Percentiles rank a stretch among this genome's conserved stretches.
Conservation (phyloP, 2,329 filamentous ascomycete species). For the Fusarium cicatricum region DNA sequence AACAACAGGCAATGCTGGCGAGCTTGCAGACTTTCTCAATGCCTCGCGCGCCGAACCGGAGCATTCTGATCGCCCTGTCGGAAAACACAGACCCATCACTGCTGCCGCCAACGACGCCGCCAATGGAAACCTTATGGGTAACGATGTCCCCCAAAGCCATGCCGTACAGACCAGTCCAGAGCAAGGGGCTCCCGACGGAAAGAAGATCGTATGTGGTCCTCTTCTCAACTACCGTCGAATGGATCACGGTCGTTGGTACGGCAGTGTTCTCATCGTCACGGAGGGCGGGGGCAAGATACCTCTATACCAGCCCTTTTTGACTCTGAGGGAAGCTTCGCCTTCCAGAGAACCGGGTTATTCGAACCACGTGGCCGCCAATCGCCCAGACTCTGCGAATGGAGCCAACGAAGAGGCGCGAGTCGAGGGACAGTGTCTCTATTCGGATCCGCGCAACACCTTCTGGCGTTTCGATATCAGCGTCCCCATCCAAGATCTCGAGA, state of each 20-base stretch:
- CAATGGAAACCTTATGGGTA: slow-evolving; percentile 11
- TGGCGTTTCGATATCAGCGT: slow-evolving; percentile 90
- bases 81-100: slow-evolving; percentile 59
- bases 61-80: slow-evolving; percentile 43
- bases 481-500: slow-evolving; percentile 74
- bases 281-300: slow-evolving; percentile 71
- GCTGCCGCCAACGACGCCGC: slow-evolving; percentile 47
- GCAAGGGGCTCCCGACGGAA: slow-evolving; percentile 52
- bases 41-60: slow-evolving; percentile 58
- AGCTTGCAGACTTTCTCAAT: slow-evolving; percentile 66
- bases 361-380: slow-evolving; percentile 43
- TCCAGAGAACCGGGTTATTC: slow-evolving; percentile 29
- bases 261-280: slow-evolving; percentile 85
- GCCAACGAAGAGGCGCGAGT: slow-evolving; percentile 54
- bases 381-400: slow-evolving; percentile 40
- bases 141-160: slow-evolving; percentile 42
- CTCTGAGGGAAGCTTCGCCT: slow-evolving; percentile 55
- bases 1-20: slow-evolving; percentile 54
- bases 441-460: slow-evolving; percentile 78
- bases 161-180: slow-evolving; percentile 24
- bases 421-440: slow-evolving; percentile 64
- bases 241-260: slow-evolving; percentile 78
- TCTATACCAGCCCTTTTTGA: slow-evolving; percentile 66
- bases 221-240: slow-evolving; percentile 81
- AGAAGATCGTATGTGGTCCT: slow-evolving; percentile 74